Evolutionary conservation across 1,139 yeast species (phyloP), one percentile per base, ranked within the genome.

Genomic region (Tardiomyces digboiensis): DNA sequence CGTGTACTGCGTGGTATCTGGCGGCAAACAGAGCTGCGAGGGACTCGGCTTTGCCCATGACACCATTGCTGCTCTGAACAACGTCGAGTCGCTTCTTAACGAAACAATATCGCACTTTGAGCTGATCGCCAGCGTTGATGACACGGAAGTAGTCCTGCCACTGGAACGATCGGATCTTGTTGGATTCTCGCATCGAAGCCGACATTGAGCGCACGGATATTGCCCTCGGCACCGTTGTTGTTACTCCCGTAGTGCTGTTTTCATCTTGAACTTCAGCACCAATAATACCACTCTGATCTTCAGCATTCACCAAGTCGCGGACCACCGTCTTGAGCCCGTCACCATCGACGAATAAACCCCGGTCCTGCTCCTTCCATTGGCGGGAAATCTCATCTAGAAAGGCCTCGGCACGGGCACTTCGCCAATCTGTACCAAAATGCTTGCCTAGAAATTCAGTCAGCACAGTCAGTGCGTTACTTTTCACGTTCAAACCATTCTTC

Each of bases 401-500:
- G 46, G 70, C 68, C 52, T 82, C 81, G 0, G 93, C 74, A 42
- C 73, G 74, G 0, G 77, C 66, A 16, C 86, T 78, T 54, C 82
- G 75, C 98, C 98, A 91, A 40, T 86, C 89, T 10, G 75, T 75
- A 2, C 98, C 97, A 64, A 81, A 89, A 43, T 75, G 73, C 40
- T 71, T 71, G 7, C 97, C 91, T 36, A 91, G 71, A 45, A 76
- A 75, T 19, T 79, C 80, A 0, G 97, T 86, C 41, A 93, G 67
- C 1, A 75, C 74, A 40, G 72, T 74, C 19, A 91, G 69, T 0
- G 97, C 97, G 49, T 85, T 82, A 0, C 96, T 80, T 56, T 91
- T 88, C 50, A 91, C 76, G 59, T 89, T 89, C 21, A 91, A 72
- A 0, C 97, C 97, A 61, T 88, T 91, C 59, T 91, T 91, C 64